These are phyloP conservation scores for Ogataea wickerhamii DNA, from an alignment of 805 yeast species.

Conservation along the genomic window DNA sequence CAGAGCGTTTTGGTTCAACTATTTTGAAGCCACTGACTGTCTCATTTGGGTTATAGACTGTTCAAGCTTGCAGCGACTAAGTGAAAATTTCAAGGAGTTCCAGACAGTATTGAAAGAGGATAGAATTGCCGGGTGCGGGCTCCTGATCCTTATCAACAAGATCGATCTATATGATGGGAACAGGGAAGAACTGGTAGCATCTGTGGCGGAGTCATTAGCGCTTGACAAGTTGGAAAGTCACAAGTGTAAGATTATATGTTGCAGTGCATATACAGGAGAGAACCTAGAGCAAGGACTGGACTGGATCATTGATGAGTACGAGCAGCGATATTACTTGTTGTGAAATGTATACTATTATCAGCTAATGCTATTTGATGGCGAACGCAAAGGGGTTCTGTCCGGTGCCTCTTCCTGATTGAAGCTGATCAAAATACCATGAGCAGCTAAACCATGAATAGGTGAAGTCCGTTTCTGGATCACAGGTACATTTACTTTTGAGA, in stretches of 20 bases:
- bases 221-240: conserved; percentile 36
- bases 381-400: too few relatives aligned
- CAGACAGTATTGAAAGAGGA: conserved; percentile 61
- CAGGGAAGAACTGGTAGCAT: conserved; percentile 12
- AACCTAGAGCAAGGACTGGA: conserved; percentile 39
- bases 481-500: conserved; percentile 57
- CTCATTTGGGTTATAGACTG: conserved; percentile 86
- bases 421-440: conserved; percentile 32
- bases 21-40: conserved; percentile 77
- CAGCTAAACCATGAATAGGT: conserved; percentile 46
- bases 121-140: conserved; percentile 60
- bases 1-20: conserved; percentile 90
- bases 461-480: conserved; percentile 67
- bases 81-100: conserved; percentile 65
- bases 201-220: conserved; percentile 26
- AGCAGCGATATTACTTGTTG: conserved; percentile 35
- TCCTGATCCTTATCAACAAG: conserved; percentile 73
- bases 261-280: conserved; percentile 47
- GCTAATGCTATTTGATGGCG: background rate
- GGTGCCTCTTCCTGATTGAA: conserved; percentile 1
- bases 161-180: conserved; percentile 49
- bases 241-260: conserved; percentile 39
- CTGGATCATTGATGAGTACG: conserved; percentile 42
- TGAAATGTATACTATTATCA: conserved; percentile 3
- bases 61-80: conserved; percentile 53